These are phyloP conservation scores for Scheffersomyces stipitis DNA, from an alignment of 805 yeast genomes.

Conservation along the genomic window DNA sequence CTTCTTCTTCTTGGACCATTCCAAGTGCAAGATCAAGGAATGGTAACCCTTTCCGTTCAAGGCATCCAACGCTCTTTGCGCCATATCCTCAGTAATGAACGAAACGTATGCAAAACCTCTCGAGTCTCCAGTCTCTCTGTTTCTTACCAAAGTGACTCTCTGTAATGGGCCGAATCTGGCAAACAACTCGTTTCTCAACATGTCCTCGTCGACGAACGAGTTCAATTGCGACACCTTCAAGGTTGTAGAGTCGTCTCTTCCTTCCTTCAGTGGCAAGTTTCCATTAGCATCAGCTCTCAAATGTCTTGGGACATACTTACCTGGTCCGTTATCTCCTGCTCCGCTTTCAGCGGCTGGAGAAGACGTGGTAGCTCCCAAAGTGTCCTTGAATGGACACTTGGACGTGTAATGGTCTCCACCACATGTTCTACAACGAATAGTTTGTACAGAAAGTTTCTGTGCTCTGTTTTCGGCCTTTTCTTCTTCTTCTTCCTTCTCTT, in stretches of 20 bases:
- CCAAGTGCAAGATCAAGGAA: conserved; percentile 66
- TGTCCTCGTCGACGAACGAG: conserved; percentile 78
- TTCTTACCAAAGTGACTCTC: conserved; percentile 82
- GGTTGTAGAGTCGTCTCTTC: conserved; percentile 83
- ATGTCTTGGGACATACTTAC: conserved; percentile 47
- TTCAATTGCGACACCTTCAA: conserved; percentile 90
- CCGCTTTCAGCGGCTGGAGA: conserved; percentile 38
- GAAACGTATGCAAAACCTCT: conserved; percentile 96
- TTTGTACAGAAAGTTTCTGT: conserved; percentile 37
- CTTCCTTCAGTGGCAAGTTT: conserved; percentile 37
- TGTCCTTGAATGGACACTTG: conserved; percentile 94
- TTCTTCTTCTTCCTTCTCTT: conserved; percentile 70
- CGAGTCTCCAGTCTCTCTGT: conserved; percentile 90
- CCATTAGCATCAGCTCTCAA: conserved; percentile 45
- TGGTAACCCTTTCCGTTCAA: conserved; percentile 91
- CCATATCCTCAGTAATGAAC: conserved; percentile 63
- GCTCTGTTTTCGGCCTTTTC: conserved; percentile 44
- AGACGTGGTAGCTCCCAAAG: conserved; percentile 56
- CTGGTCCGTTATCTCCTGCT: conserved; percentile 22
- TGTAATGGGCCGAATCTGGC: conserved; percentile 64
- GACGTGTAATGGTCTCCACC: conserved; percentile 91
- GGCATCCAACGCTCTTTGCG: conserved; percentile 71
- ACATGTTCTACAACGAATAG: conserved; percentile 83
- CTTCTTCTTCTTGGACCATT: conserved; percentile 49
- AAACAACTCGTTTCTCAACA: conserved; percentile 70